phyloP scores from a whole-genome alignment of 1,139 yeast genomes.

The Suhomyces maxii region DNA sequence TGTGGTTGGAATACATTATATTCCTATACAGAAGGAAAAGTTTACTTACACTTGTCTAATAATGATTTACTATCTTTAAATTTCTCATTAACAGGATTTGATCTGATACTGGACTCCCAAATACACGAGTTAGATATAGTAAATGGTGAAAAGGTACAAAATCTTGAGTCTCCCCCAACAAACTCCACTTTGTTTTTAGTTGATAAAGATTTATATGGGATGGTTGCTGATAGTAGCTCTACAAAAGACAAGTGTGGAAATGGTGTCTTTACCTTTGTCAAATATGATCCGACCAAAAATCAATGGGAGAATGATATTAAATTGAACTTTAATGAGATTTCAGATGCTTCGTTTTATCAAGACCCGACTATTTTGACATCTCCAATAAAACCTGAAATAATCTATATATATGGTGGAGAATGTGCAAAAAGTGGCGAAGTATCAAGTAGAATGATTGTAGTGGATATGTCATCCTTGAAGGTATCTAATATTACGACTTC shows the following conservation, averaged over 20 bases:
- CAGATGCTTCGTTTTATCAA: slow-evolving; percentile 33
- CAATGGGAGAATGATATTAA: slow-evolving; percentile 24
- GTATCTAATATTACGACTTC: slow-evolving; percentile 40
- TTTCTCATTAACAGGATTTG: slow-evolving; percentile 36
- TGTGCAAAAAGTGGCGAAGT: slow-evolving; percentile 23
- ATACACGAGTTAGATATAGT: slow-evolving; percentile 15
- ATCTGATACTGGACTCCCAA: slow-evolving; percentile 11
- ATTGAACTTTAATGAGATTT: slow-evolving; percentile 24
- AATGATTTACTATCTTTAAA: slow-evolving; percentile 37
- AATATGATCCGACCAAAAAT: slow-evolving; percentile 21
- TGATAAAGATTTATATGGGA: slow-evolving; percentile 33
- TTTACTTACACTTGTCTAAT: slow-evolving; percentile 38
- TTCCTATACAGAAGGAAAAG: slow-evolving; percentile 33
- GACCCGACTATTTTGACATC: slow-evolving; percentile 41
- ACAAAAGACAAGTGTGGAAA: slow-evolving; percentile 28
- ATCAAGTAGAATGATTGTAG: slow-evolving; percentile 39
- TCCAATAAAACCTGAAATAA: slow-evolving; percentile 25
- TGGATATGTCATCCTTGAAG: slow-evolving; percentile 22
- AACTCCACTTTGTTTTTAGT: slow-evolving; percentile 35
- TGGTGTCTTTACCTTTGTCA: slow-evolving; percentile 26
- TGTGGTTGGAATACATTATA: slow-evolving; percentile 38
- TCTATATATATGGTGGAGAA: slow-evolving; percentile 53
- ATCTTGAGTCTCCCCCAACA: slow-evolving; percentile 33
- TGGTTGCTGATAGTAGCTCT: slow-evolving; percentile 15
- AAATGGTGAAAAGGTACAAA: slow-evolving; percentile 22